These are phyloP conservation scores for Hysterangium stoloniferum DNA, from an alignment of 768 basidiomycete genomes.

Conservation along the genomic window DNA sequence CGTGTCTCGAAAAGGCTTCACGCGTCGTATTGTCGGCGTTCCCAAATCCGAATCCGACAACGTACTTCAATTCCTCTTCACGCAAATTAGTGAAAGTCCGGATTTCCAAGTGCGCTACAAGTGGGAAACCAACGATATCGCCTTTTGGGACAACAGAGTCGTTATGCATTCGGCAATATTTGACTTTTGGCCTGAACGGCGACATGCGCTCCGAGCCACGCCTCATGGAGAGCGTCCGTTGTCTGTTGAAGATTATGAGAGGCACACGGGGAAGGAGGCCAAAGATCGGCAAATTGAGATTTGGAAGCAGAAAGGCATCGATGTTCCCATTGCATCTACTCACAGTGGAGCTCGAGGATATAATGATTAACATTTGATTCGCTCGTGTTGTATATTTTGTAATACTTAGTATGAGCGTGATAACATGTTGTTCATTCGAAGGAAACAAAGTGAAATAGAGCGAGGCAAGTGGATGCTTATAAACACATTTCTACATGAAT, in stretches of 20 bases:
- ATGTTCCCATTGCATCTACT: constrained; percentile 19
- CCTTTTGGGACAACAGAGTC: constrained; percentile 85
- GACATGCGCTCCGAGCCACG: constrained; percentile 75
- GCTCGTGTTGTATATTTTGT: no score
- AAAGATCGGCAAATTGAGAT: constrained; percentile 68
- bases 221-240: constrained; percentile 73
- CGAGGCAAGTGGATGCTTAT: no score
- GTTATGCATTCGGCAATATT: constrained; percentile 76
- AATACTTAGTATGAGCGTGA: no score
- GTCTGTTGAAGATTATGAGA: constrained; percentile 68
- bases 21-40: constrained; percentile 66
- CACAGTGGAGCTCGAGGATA: constrained; percentile 7
- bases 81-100: constrained; percentile 58
- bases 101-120: constrained; percentile 72
- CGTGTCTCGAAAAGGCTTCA: constrained; percentile 47
- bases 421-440: no score
- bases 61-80: constrained; percentile 63
- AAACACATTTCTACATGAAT: no score
- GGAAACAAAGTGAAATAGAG: no score
- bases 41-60: constrained; percentile 79
- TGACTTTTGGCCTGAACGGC: constrained; percentile 70
- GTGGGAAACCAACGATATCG: constrained; percentile 70
- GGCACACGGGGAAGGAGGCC: constrained; percentile 53
- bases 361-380: constrained; percentile 11
- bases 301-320: constrained; percentile 59